These are phyloP conservation scores for Diaporthe ampelina DNA, from an alignment of 2,329 filamentous ascomycete species.

Conservation along the genomic window DNA sequence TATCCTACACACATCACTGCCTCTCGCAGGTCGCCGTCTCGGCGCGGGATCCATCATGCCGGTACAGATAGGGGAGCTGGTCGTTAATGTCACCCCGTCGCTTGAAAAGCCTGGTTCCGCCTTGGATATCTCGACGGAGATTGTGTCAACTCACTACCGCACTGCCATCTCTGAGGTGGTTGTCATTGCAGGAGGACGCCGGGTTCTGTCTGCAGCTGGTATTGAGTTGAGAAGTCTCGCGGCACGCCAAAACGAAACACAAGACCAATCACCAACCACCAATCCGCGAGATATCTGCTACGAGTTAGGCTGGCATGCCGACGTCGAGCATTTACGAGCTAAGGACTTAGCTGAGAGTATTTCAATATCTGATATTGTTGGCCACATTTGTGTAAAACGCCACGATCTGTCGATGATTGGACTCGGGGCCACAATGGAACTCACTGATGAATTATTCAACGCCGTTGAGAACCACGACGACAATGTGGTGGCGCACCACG, in stretches of 20 bases:
- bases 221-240: conserved; percentile 11
- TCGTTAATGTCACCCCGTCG: neutral
- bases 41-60: conserved; percentile 15
- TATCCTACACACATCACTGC: conserved; percentile 1
- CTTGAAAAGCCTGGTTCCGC: neutral
- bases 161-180: neutral
- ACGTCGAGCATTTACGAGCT: neutral
- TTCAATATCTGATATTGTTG: neutral
- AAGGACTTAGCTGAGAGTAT: neutral
- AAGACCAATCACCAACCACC: neutral
- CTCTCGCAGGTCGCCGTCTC: neutral
- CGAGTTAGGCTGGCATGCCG: neutral
- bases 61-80: conserved; percentile 14
- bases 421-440: neutral
- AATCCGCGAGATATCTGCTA: neutral
- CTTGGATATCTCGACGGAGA: neutral
- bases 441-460: neutral
- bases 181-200: neutral
- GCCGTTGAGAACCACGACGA: too few species aligned
- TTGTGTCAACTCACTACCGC: conserved; percentile 6
- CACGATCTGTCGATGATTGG: neutral
- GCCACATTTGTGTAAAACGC: neutral
- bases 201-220: neutral
- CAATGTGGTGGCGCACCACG: neutral
- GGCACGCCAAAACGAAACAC: neutral